These are phyloP conservation scores for Tolypocladium ovalisporum DNA, from an alignment of 2,329 filamentous ascomycete species.

Conservation along the genomic window DNA sequence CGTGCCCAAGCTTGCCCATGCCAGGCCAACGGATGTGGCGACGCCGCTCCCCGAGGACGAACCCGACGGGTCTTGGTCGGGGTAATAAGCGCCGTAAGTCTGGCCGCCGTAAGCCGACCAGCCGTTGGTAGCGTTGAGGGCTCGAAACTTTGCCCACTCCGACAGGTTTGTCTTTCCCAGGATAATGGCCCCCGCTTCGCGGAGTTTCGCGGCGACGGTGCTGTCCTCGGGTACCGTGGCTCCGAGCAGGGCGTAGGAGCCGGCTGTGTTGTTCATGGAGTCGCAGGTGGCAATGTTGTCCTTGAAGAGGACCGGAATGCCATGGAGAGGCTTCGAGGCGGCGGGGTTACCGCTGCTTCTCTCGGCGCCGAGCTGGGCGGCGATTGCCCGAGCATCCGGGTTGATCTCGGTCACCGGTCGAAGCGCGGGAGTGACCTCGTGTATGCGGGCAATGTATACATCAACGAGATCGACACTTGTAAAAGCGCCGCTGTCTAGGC, in stretches of 20 bases:
- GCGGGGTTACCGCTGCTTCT: no score
- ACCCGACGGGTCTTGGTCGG: slow-evolving; percentile 49
- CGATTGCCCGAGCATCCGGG: slow-evolving; percentile 26
- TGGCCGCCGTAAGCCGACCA: slow-evolving; percentile 58
- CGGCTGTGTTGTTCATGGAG: slow-evolving; percentile 50
- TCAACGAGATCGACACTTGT: slow-evolving; percentile 25
- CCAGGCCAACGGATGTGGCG: slow-evolving; percentile 20
- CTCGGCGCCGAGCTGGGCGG: slow-evolving; percentile 19
- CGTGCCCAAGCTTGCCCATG: slow-evolving; percentile 5
- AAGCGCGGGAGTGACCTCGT: slow-evolving; percentile 13
- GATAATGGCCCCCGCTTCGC: slow-evolving; percentile 50
- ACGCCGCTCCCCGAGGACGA: slow-evolving; percentile 54
- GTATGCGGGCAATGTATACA: slow-evolving; percentile 15
- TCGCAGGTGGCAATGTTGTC: slow-evolving; percentile 56
- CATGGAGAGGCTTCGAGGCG: slow-evolving; percentile 37
- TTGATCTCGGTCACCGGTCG: slow-evolving; percentile 24
- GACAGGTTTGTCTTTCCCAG: slow-evolving; percentile 56
- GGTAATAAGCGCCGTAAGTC: slow-evolving; percentile 48
- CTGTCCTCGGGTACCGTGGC: slow-evolving; percentile 44
- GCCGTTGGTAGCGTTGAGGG: slow-evolving; percentile 37
- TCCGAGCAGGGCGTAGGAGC: slow-evolving; percentile 52
- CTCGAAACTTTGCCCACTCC: slow-evolving; percentile 55
- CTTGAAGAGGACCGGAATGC: slow-evolving; percentile 56
- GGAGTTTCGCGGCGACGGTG: slow-evolving; percentile 47
- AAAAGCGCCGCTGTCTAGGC: slow-evolving; percentile 10